Percentiles rank a stretch among this genome's conserved stretches.
phyloP scores from a whole-genome alignment of 768 basidiomycete species.

The Hericium rajendrae region DNA sequence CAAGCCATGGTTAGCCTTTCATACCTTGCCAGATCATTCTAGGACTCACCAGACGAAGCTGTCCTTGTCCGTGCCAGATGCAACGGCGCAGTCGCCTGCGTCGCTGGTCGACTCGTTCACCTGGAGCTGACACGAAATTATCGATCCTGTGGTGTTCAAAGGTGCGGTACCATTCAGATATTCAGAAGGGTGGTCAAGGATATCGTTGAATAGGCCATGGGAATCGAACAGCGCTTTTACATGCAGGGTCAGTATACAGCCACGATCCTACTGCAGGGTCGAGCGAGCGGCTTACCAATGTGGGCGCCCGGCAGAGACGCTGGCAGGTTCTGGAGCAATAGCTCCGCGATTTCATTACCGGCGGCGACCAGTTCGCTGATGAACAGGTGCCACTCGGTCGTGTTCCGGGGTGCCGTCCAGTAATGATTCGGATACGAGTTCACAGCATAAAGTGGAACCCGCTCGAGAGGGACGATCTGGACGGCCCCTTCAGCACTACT shows the following conservation, averaged over 20 bases:
- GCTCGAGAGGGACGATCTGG: slow-evolving; percentile 27
- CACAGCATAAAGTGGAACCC: slow-evolving; percentile 21
- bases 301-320: slow-evolving; percentile 33
- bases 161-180: slow-evolving; percentile 1
- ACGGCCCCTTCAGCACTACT: not conserved
- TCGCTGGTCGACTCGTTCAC: slow-evolving; percentile 22
- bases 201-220: not conserved
- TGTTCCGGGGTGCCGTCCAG: slow-evolving; percentile 23
- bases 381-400: slow-evolving; percentile 25
- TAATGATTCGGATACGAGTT: slow-evolving; percentile 25
- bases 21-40: no score
- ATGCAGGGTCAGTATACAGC: no score
- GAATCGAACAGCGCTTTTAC: not conserved
- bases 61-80: slow-evolving; percentile 36
- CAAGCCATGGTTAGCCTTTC: not conserved
- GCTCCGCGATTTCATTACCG: slow-evolving; percentile 21
- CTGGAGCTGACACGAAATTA: slow-evolving; percentile 38
- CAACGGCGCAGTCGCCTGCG: slow-evolving; percentile 25
- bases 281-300: slow-evolving; percentile 34
- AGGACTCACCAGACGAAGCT: slow-evolving; percentile 49
- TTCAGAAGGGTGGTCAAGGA: not conserved
- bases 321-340: slow-evolving; percentile 18
- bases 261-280: no score
- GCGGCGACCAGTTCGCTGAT: slow-evolving; percentile 23
- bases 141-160: slow-evolving; percentile 30